phyloP scores from a whole-genome alignment of 1,139 yeast genomes.

The Scheffersomyces lignicola region DNA sequence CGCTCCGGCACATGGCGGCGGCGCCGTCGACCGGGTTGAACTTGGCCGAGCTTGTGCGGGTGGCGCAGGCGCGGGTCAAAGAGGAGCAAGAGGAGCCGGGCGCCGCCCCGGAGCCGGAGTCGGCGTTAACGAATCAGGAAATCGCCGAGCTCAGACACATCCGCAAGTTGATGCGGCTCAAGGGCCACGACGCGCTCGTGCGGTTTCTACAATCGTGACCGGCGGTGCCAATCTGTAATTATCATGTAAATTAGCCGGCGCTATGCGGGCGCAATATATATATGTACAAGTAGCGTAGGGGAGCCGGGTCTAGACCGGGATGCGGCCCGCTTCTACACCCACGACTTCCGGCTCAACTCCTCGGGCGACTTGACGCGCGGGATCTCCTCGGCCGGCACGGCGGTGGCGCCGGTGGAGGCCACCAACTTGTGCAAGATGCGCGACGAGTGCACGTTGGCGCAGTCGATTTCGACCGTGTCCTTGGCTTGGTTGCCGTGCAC shows the following conservation, averaged over 20 bases:
- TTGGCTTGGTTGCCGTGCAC: constrained; percentile 23
- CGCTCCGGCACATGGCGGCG: constrained; percentile 21
- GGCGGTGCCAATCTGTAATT: too few species aligned
- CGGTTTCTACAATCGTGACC: constrained; percentile 45
- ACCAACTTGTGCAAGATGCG: constrained; percentile 34
- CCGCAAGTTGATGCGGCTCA: constrained; percentile 59
- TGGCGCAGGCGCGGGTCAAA: constrained; percentile 27
- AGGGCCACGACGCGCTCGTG: constrained; percentile 68
- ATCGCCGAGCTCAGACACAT: constrained; percentile 54
- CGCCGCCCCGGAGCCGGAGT: constrained; percentile 7
- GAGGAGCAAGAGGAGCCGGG: constrained; percentile 19
- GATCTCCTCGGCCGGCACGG: constrained; percentile 29
- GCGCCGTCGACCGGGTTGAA: constrained; percentile 18
- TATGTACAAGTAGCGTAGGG: constrained; percentile 9
- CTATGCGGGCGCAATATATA: neutral
- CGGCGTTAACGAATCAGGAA: constrained; percentile 28
- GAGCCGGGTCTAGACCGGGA: too few species aligned
- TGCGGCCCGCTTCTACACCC: neutral
- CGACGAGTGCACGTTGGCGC: constrained; percentile 25
- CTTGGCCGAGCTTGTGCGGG: constrained; percentile 29
- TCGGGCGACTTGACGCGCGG: constrained; percentile 13
- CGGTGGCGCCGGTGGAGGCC: constrained; percentile 28
- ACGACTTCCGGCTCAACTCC: neutral
- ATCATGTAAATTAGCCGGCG: constrained; percentile 2
- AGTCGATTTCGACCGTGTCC: constrained; percentile 29